phyloP scores from a whole-genome alignment of 2,329 filamentous ascomycete genomes.

The Neofusicoccum sp. region DNA sequence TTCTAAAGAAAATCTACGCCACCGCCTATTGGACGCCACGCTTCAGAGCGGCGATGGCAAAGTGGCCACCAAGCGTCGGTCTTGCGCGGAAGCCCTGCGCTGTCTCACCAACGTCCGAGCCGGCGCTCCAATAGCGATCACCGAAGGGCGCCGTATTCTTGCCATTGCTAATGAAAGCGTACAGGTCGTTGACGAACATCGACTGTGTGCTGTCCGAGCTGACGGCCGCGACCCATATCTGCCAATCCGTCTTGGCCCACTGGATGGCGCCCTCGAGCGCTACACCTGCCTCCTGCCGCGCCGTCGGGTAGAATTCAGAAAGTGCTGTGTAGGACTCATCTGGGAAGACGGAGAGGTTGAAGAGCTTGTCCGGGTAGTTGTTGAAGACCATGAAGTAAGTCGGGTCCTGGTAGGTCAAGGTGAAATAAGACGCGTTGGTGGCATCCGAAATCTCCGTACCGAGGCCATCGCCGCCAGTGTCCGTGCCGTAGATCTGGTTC shows the following conservation, averaged over 20 bases:
- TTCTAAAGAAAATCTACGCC: background rate
- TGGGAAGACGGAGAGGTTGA: constrained; percentile 44
- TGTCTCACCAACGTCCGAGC: constrained; percentile 27
- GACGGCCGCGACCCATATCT: constrained; percentile 44
- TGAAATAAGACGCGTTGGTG: constrained; percentile 42
- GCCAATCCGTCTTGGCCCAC: constrained; percentile 50
- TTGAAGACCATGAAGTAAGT: constrained; percentile 47
- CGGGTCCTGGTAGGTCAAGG: constrained; percentile 40
- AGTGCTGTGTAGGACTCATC: constrained; percentile 40
- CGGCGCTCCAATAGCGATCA: constrained; percentile 45
- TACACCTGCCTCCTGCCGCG: constrained; percentile 42
- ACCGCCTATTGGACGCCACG: background rate
- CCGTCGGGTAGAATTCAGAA: constrained; percentile 39
- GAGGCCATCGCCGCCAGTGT: constrained; percentile 16
- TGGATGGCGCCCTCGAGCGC: constrained; percentile 43
- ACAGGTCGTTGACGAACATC: constrained; percentile 44
- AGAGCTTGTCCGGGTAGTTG: constrained; percentile 44
- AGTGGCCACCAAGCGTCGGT: constrained; percentile 48
- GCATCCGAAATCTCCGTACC: constrained; percentile 13
- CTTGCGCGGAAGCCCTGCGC: constrained; percentile 37
- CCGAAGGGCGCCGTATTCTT: constrained; percentile 49
- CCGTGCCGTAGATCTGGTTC: constrained; percentile 18
- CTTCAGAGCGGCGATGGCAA: constrained; percentile 44
- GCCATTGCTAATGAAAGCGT: constrained; percentile 46
- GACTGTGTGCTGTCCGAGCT: constrained; percentile 20